These are phyloP conservation scores for Fusarium chlamydosporum DNA, from an alignment of 2,329 filamentous ascomycete species.

Conservation along the genomic window DNA sequence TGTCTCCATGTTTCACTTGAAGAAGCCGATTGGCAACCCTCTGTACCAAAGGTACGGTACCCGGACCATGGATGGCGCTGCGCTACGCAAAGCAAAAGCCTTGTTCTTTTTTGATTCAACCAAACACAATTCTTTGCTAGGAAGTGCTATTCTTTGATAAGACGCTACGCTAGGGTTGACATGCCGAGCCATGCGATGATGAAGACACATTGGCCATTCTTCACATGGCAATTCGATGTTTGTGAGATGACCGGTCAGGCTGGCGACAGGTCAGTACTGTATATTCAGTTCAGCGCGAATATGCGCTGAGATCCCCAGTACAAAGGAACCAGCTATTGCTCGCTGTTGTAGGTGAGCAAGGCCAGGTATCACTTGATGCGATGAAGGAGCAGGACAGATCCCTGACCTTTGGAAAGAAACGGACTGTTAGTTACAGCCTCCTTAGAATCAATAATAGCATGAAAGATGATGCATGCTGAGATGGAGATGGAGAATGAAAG, in stretches of 20 bases:
- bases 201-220: conserved; percentile 13
- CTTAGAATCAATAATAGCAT: conserved; percentile 1
- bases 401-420: conserved; percentile 1
- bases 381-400: neutral
- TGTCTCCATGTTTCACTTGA: conserved; percentile 32
- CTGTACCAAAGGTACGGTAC: conserved; percentile 35
- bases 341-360: neutral
- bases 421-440: conserved; percentile 1
- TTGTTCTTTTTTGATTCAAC: conserved; percentile 4
- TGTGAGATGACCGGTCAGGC: conserved; percentile 14
- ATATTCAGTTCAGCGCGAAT: conserved; percentile 21
- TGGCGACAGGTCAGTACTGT: conserved; percentile 12
- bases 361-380: neutral
- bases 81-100: conserved; percentile 7
- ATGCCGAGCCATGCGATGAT: conserved; percentile 2
- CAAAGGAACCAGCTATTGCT: conserved; percentile 6
- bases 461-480: neutral
- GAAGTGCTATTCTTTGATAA: conserved; percentile 16
- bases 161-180: neutral
- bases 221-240: neutral
- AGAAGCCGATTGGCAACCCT: conserved; percentile 30
- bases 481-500: neutral
- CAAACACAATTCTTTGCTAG: neutral
- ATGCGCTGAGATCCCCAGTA: conserved; percentile 29
- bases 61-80: conserved; percentile 25